phyloP scores from a whole-genome alignment of 495 filamentous ascomycete genomes.

The Trichocladium uniseriatum region DNA sequence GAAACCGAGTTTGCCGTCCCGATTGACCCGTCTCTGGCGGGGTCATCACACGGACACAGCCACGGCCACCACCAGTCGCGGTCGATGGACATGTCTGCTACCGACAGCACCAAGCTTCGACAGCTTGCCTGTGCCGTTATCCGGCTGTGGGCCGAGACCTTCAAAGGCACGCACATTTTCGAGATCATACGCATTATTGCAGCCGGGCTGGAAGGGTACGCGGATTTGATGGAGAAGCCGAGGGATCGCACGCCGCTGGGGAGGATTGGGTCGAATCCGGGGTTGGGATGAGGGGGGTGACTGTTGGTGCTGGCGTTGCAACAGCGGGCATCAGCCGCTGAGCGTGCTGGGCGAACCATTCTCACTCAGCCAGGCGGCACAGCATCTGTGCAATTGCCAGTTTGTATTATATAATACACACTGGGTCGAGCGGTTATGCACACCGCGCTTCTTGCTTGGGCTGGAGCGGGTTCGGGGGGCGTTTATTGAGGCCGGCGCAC shows the following conservation, averaged over 20 bases:
- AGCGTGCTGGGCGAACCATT: too few relatives aligned
- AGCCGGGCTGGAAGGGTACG: constrained; percentile 52
- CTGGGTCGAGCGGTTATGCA: too few relatives aligned
- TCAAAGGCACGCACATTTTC: constrained; percentile 59
- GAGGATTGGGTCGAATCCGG: constrained; percentile 15
- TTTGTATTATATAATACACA: too few relatives aligned
- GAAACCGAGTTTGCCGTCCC: constrained; percentile 65
- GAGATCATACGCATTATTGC: constrained; percentile 58
- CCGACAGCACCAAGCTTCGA: constrained; percentile 45
- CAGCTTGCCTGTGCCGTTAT: constrained; percentile 55
- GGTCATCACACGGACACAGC: constrained; percentile 13
- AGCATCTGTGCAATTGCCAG: too few relatives aligned
- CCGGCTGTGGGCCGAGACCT: constrained; percentile 58
- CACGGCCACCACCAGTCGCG: constrained; percentile 27
- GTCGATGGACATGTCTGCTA: constrained; percentile 30
- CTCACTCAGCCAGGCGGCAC: too few relatives aligned
- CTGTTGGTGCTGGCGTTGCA: too few relatives aligned
- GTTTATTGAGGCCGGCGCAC: too few relatives aligned
- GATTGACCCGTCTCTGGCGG: constrained; percentile 39
- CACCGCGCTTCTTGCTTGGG: too few relatives aligned
- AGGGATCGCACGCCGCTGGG: constrained; percentile 39
- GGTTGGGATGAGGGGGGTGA: constrained; percentile 9
- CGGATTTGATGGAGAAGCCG: constrained; percentile 52
- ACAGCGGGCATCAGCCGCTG: too few relatives aligned
- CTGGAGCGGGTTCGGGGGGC: too few relatives aligned